Evolutionary conservation across 345 rosid genomes (phyloP).

Genomic region (Sisymbrium altissimum): DNA sequence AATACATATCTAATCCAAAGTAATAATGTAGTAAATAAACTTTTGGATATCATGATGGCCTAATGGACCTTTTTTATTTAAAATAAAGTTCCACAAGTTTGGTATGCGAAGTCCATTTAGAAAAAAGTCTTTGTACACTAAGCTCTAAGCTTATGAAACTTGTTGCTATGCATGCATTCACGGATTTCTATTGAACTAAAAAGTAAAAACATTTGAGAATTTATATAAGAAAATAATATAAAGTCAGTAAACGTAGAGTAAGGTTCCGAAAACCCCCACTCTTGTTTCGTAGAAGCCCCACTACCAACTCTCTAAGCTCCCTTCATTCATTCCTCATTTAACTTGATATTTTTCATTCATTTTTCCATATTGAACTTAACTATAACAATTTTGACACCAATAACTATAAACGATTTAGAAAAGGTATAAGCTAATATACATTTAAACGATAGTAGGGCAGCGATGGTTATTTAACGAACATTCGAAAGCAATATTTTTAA

Average conservation of each 20-base stretch:
- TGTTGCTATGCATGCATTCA: slow-evolving; percentile 8
- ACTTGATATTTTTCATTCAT: not conserved
- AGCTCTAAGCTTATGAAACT: not conserved
- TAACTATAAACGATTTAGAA: not conserved
- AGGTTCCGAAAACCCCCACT: slow-evolving; percentile 27
- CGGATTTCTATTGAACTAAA: slow-evolving; percentile 4
- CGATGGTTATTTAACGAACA: not conserved
- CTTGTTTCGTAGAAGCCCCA: slow-evolving; percentile 30
- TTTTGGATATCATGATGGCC: not conserved
- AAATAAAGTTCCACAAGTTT: not conserved
- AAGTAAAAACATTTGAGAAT: not conserved
- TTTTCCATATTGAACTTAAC: not conserved
- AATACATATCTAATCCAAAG: not conserved
- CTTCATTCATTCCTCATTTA: slow-evolving; percentile 6
- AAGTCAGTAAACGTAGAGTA: slow-evolving; percentile 22
- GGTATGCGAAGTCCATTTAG: not conserved
- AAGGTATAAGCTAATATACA: not conserved
- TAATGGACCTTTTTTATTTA: not conserved
- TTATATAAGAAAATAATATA: not conserved
- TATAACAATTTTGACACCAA: not conserved
- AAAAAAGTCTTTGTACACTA: not conserved
- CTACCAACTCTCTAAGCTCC: slow-evolving; percentile 8
- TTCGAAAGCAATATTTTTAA: not conserved
- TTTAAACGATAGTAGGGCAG: not conserved
- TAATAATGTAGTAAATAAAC: not conserved